Evolutionary conservation across 179 eudicot species (phyloP), one percentile per base, ranked within the genome.

Genomic region (Camellia oleifera): DNA sequence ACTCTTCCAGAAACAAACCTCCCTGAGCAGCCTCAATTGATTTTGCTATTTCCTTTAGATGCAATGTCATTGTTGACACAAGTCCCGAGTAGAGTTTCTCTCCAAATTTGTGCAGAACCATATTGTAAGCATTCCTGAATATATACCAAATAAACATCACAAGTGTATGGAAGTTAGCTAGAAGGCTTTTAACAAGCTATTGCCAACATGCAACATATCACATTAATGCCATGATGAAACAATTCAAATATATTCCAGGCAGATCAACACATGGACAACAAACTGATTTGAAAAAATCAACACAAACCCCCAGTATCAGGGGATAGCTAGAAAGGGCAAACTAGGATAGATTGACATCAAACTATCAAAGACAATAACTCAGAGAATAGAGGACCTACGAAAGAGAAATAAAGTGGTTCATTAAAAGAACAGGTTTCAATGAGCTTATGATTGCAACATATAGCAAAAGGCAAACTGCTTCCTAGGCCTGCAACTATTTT

Each of bases 51-150:
- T 85, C 89, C 74, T 88, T 88, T 78, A 93, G 85, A 85, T 92
- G 98, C 80, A 87, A 83, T 78, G 92, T 90, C 95, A 93, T 90
- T 40, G 97, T 95, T 63, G 91, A 79, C 75, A 90, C 93, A 71
- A 95, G 91, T 66, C 95, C 98, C 1, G 95, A 85, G 83, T 95
- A 95, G 74, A 95, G 90, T 84, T 88, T 94, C 82, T 94, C 98
- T 13, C 98, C 97, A 77, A 84, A 90, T 79, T 94, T 94, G 85
- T 94, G 98, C 81, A 94, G 84, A 77, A 94, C 98, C 98, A 94
- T 95, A 87, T 95, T 95, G 89, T 95, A 95, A 73, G 98, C 98
- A 92, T 91, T 95, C 87, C 98, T 95, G 89, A 65, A 86, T 63
- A 18, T 18, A 7, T 63, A 11, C 61, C 52, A 63, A 18, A 63